These are phyloP conservation scores for Auricularia sp. DNA, from an alignment of 768 basidiomycete species.

Conservation along the genomic window DNA sequence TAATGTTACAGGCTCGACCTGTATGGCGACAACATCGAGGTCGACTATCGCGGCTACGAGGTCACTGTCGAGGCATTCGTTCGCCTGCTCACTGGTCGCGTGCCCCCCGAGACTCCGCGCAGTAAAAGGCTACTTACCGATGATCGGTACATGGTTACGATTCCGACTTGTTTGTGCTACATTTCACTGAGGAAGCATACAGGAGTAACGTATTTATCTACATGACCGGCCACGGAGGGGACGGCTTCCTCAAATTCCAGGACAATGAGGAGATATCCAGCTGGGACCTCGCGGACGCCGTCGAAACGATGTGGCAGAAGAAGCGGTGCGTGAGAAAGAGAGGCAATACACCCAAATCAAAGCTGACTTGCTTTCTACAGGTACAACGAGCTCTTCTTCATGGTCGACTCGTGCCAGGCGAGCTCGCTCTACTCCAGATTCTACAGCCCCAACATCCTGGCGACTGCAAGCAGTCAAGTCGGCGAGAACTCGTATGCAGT, in stretches of 20 bases:
- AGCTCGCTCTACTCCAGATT: constrained; percentile 91
- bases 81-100: constrained; percentile 85
- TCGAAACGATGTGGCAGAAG: constrained; percentile 98
- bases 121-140: constrained; percentile 90
- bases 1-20: constrained; percentile 50
- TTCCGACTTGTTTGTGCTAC: too few relatives aligned
- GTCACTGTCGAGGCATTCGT: constrained; percentile 97
- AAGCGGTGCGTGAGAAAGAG: constrained; percentile 45
- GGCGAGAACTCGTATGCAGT: constrained; percentile 93
- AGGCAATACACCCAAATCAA: not conserved
- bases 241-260: constrained; percentile 98
- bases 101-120: constrained; percentile 74
- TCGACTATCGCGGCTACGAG: constrained; percentile 96
- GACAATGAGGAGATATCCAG: constrained; percentile 97
- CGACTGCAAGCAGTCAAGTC: constrained; percentile 76
- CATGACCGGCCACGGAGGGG: constrained; percentile 97
- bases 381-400: constrained; percentile 95
- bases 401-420: constrained; percentile 98
- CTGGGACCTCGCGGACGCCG: constrained; percentile 94
- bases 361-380: constrained; percentile 21
- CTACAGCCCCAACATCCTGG: constrained; percentile 87
- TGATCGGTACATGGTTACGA: constrained; percentile 29
- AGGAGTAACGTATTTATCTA: constrained; percentile 88
- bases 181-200: too few relatives aligned
- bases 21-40: constrained; percentile 94